A percentile compares a stretch with the other conserved stretches of the same genome.
Conservation (phyloP, 176 grass and related monocot genomes). For the Rhynchospora breviuscula region DNA sequence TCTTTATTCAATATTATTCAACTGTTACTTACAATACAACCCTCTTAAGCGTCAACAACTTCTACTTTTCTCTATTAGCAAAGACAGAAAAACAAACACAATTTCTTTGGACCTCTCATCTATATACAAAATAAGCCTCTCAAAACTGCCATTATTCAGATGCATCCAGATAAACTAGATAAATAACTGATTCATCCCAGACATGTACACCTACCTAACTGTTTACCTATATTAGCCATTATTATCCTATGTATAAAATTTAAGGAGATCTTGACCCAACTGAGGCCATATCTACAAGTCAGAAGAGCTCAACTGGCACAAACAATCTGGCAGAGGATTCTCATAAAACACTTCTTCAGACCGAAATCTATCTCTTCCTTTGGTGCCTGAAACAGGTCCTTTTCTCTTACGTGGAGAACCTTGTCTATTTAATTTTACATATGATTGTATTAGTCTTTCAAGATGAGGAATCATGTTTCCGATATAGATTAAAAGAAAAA, state of each 20-base stretch:
- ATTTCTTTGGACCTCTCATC: background rate
- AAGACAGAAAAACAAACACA: background rate
- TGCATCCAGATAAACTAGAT: background rate
- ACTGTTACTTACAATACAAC: background rate
- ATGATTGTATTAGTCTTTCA: background rate
- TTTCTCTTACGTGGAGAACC: conserved; percentile 79
- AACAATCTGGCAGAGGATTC: conserved; percentile 90
- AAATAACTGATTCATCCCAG: background rate
- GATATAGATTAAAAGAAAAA: background rate
- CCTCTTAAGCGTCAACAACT: background rate
- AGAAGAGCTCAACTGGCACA: conserved; percentile 42
- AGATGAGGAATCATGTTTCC: background rate
- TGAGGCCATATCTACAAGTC: conserved; percentile 4
- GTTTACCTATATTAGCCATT: conserved; percentile 19
- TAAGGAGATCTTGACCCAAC: background rate
- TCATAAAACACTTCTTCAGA: conserved; percentile 97
- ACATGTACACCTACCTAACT: conserved; percentile 6
- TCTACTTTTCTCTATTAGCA: background rate
- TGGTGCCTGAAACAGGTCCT: conserved; percentile 72
- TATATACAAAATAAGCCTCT: background rate
- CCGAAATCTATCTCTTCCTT: conserved; percentile 67
- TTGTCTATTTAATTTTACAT: conserved; percentile 53
- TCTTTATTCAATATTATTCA: background rate
- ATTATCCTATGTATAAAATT: background rate
- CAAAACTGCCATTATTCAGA: background rate